A percentile compares a stretch with the other conserved stretches of the same genome.
These are phyloP conservation scores for Lentinula sp. DNA, from an alignment of 768 basidiomycete genomes.

Conservation along the genomic window DNA sequence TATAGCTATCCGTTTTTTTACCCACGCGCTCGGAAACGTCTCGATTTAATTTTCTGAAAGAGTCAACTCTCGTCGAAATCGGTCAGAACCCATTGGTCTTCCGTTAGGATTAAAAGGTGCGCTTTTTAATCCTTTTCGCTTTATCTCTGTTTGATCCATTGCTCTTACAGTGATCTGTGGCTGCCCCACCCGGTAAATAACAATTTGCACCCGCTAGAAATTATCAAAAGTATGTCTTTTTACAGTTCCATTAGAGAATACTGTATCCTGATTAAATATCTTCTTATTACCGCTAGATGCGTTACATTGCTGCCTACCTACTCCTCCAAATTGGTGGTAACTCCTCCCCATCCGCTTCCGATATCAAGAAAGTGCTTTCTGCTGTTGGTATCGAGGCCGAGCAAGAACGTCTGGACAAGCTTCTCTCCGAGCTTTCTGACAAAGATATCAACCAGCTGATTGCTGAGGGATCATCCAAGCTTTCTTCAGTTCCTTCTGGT, in stretches of 20 bases:
- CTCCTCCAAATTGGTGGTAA: slow-evolving; percentile 96
- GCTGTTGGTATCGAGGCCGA: slow-evolving; percentile 89
- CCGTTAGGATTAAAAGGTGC: slow-evolving; percentile 83
- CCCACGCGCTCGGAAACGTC: neutral
- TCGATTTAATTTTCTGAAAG: neutral
- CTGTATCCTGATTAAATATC: neutral
- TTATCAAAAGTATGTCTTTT: slow-evolving; percentile 3
- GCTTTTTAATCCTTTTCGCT: neutral
- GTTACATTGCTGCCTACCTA: slow-evolving; percentile 92
- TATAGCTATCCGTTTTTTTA: neutral
- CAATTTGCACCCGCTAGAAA: slow-evolving; percentile 17
- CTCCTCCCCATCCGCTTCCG: slow-evolving; percentile 73
- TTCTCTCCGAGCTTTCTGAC: slow-evolving; percentile 86
- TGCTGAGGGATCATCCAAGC: slow-evolving; percentile 86
- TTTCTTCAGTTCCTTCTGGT: slow-evolving; percentile 95
- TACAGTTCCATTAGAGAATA: slow-evolving; percentile 27
- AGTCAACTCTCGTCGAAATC: slow-evolving; percentile 18
- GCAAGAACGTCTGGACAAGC: slow-evolving; percentile 68
- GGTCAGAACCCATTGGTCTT: slow-evolving; percentile 95
- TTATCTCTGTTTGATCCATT: neutral
- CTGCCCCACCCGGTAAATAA: slow-evolving; percentile 50
- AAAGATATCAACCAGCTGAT: slow-evolving; percentile 92
- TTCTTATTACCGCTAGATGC: slow-evolving; percentile 46
- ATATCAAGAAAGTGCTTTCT: slow-evolving; percentile 82
- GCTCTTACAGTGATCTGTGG: slow-evolving; percentile 76